These are phyloP conservation scores for Panaeolus papilionaceus DNA, from an alignment of 768 basidiomycete species.

Conservation along the genomic window DNA sequence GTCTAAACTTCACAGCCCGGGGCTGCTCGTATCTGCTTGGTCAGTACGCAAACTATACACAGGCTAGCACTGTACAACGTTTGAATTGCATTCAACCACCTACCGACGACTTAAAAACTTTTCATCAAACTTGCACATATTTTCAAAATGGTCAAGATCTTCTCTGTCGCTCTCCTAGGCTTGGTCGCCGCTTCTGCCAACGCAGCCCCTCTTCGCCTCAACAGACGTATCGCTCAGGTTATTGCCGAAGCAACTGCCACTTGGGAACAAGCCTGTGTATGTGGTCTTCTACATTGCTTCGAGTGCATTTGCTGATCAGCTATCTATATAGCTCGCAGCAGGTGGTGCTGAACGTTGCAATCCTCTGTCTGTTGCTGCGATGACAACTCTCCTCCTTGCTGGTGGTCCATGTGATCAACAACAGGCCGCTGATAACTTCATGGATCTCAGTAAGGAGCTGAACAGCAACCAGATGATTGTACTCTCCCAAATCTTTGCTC, in stretches of 20 bases:
- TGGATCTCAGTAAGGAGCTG: slow-evolving; percentile 50
- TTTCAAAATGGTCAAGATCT: slow-evolving; percentile 32
- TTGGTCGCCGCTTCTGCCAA: slow-evolving; percentile 38
- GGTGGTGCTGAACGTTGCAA: slow-evolving; percentile 66
- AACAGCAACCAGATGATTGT: slow-evolving; percentile 50
- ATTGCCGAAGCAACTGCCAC: slow-evolving; percentile 52
- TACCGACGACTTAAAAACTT: slow-evolving; percentile 22
- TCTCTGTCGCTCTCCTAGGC: slow-evolving; percentile 36
- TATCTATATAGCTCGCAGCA: slow-evolving; percentile 53
- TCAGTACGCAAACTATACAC: slow-evolving; percentile 18
- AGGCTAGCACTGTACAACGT: slow-evolving; percentile 21
- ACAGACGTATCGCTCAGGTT: slow-evolving; percentile 56
- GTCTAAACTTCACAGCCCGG: slow-evolving; percentile 22
- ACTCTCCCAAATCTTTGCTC: slow-evolving; percentile 53
- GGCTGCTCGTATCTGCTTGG: slow-evolving; percentile 17
- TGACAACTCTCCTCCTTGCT: slow-evolving; percentile 64
- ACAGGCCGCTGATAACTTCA: slow-evolving; percentile 57
- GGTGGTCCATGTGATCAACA: slow-evolving; percentile 62
- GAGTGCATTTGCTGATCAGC: slow-evolving; percentile 30
- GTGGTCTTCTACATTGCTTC: slow-evolving; percentile 45
- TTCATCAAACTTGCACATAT: slow-evolving; percentile 16
- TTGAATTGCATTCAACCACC: slow-evolving; percentile 17
- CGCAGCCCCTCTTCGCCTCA: slow-evolving; percentile 37
- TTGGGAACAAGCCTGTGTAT: slow-evolving; percentile 61
- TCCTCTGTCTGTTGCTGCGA: slow-evolving; percentile 58